Percentiles rank a stretch among this genome's conserved stretches.
Evolutionary conservation across 2,329 filamentous ascomycete genomes (phyloP).

Genomic region (Onygenales sp.): DNA sequence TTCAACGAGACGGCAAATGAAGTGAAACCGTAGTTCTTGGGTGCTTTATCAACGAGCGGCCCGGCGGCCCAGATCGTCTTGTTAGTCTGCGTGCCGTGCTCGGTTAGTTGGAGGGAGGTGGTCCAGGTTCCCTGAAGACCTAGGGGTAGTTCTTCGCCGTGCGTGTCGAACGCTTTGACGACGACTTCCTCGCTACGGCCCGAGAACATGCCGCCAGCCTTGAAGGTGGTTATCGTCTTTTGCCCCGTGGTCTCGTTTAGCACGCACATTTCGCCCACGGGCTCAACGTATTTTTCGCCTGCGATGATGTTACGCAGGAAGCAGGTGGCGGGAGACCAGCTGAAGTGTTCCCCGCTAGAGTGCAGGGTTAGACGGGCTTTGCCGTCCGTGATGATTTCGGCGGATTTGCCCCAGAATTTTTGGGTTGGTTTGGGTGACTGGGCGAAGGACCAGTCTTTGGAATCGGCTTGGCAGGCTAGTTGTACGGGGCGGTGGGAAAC

Average conservation of each 20-base stretch:
- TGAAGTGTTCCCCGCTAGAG: slow-evolving; percentile 69
- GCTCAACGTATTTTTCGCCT: slow-evolving; percentile 96
- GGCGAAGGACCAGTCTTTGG: slow-evolving; percentile 71
- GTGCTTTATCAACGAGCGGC: slow-evolving; percentile 65
- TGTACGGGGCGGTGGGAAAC: slow-evolving; percentile 87
- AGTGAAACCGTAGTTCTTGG: slow-evolving; percentile 79
- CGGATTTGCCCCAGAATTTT: slow-evolving; percentile 98
- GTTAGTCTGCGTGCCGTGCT: slow-evolving; percentile 52
- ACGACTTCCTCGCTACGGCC: slow-evolving; percentile 84
- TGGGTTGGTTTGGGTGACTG: slow-evolving; percentile 84
- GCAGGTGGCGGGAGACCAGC: slow-evolving; percentile 77
- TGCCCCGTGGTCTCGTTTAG: slow-evolving; percentile 74
- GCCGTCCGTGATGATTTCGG: slow-evolving; percentile 87
- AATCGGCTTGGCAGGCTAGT: slow-evolving; percentile 87
- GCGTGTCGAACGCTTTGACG: slow-evolving; percentile 60
- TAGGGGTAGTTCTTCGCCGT: slow-evolving; percentile 56
- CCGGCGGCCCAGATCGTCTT: slow-evolving; percentile 72
- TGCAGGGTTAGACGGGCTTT: slow-evolving; percentile 71
- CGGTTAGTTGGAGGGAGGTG: slow-evolving; percentile 55
- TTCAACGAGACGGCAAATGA: slow-evolving; percentile 79
- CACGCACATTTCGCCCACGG: slow-evolving; percentile 80
- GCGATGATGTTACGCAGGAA: slow-evolving; percentile 95
- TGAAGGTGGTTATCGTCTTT: slow-evolving; percentile 82
- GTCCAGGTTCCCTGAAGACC: slow-evolving; percentile 83
- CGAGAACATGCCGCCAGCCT: slow-evolving; percentile 93